phyloP scores from a whole-genome alignment of 164 flowering plant species.

The Stephania japonica region DNA sequence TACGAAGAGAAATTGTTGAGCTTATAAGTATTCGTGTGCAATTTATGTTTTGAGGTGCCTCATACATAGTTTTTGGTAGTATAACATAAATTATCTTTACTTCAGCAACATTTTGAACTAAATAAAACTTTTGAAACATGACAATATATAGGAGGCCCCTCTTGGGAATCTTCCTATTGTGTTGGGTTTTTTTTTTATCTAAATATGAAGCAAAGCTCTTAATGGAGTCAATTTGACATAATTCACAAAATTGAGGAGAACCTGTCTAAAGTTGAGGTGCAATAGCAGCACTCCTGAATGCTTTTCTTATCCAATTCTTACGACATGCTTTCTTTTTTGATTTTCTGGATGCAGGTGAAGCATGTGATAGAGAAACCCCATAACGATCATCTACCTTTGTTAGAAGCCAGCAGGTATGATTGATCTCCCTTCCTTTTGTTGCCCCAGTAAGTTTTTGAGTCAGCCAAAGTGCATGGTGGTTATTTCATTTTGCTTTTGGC shows the following conservation, averaged over 20 bases:
- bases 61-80: neutral
- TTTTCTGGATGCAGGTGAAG: conserved; percentile 56
- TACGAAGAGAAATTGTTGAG: neutral
- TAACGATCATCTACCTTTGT: conserved; percentile 89
- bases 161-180: neutral
- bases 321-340: neutral
- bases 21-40: neutral
- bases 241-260: neutral
- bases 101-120: neutral
- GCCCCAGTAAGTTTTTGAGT: neutral
- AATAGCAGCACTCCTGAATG: no score
- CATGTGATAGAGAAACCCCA: conserved; percentile 92
- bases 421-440: neutral
- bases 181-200: neutral
- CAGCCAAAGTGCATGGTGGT: no score
- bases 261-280: neutral
- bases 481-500: no score
- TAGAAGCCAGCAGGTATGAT: conserved; percentile 97
- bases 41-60: neutral
- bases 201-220: neutral
- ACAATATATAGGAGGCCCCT: neutral
- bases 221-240: neutral
- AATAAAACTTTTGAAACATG: neutral
- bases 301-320: neutral
- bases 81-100: neutral